Evolutionary conservation across 1,284 basidiomycete species (phyloP), one percentile per base, ranked within the genome.

Genomic region (Ceratorhiza oryzae-sativae): DNA sequence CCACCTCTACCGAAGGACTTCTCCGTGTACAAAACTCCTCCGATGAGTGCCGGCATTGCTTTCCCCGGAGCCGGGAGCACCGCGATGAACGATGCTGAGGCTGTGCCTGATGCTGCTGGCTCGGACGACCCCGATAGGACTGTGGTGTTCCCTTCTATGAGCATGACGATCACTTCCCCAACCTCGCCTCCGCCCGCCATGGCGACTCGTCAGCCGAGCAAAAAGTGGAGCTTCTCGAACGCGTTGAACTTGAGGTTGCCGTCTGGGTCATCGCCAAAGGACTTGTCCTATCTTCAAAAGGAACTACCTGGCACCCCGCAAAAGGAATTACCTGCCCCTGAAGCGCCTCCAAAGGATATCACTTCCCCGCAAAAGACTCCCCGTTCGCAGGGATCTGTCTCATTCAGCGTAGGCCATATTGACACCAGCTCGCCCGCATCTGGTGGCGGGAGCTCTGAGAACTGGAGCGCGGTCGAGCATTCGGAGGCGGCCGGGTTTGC

Each of bases 141-240:
- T 13, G 79, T 84, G 27, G 55, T 77, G 49, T 60, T 77, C 73
- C 74, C 73, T 12, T 83, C 86, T 41, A 80, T 87, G 20, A 89
- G 90, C 76, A 80, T 87, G 20, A 89, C 90, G 75, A 85, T 88
- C 71, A 84, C 86, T 8, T 73, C 82, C 51, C 75, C 78, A 32
- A 77, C 75, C 15, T 73, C 71, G 2, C 55, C 78, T 73, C 80
- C 91, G 1, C 90, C 91, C 56, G 61, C 73, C 10, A 45, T 59
- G 60, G 42, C 71, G 9, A 72, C 6, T 48, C 73, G 59, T 59
- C 71, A 71, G 30, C 75, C 72, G 77, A 93, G 89, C 48, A 97
- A 96, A 84, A 98, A 97, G 81, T 98, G 95, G 95, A 97, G 94
- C 77, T 94, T 98, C 81, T 93, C 93, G 5, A 92, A 88, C 72